Percentiles rank a stretch among this genome's conserved stretches.
These are phyloP conservation scores for Torulaspora quercuum DNA, from an alignment of 805 yeast species.

Conservation along the genomic window DNA sequence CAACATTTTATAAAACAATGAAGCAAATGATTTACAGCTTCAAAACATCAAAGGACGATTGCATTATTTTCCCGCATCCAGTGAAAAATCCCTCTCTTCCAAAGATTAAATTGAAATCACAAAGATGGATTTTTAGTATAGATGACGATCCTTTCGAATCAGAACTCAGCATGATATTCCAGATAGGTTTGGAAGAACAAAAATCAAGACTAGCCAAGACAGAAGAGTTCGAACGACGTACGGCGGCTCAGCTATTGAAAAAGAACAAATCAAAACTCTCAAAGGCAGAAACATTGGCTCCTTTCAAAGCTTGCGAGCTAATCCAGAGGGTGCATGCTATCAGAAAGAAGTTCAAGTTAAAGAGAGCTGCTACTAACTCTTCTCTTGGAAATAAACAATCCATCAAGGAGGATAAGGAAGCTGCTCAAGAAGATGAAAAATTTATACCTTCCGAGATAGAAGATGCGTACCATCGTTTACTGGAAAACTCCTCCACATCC, in stretches of 20 bases:
- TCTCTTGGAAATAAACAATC: neutral
- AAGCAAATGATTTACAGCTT: constrained; percentile 57
- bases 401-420: constrained; percentile 1
- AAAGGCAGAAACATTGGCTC: constrained; percentile 3
- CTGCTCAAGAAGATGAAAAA: constrained; percentile 5
- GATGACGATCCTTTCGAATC: constrained; percentile 91
- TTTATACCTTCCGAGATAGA: constrained; percentile 16
- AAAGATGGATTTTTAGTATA: constrained; percentile 56
- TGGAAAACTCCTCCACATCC: constrained; percentile 50
- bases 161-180: constrained; percentile 59
- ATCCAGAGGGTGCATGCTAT: constrained; percentile 8
- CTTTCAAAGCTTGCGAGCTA: constrained; percentile 10
- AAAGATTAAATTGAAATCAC: constrained; percentile 51
- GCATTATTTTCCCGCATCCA: constrained; percentile 40
- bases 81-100: constrained; percentile 51
- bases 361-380: constrained; percentile 4
- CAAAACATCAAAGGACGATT: constrained; percentile 39
- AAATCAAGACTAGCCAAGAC: constrained; percentile 53
- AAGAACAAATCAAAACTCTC: constrained; percentile 5
- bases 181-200: constrained; percentile 67
- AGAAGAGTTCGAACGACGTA: constrained; percentile 39
- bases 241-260: constrained; percentile 14
- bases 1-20: constrained; percentile 62
- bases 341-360: constrained; percentile 10
- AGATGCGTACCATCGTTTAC: constrained; percentile 34